Conservation (phyloP, 306 rosid genomes). For the Gillenia trifoliata region DNA sequence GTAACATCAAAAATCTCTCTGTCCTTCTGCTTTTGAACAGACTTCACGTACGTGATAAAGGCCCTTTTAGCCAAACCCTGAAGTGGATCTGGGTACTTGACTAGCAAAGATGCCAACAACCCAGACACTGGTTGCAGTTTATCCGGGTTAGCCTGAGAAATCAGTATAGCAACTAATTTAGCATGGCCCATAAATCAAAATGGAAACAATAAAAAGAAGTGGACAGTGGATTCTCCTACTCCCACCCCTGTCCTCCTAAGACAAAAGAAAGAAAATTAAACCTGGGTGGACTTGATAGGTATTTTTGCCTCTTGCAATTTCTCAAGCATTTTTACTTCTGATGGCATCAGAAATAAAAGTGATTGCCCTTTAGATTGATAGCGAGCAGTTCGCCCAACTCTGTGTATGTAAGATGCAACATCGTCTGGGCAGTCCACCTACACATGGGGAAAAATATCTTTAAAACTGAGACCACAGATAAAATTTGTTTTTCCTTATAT, state of each 20-base stretch:
- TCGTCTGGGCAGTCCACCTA: conserved; percentile 93
- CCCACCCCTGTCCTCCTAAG: background rate
- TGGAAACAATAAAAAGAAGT: background rate
- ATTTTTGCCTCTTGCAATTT: conserved; percentile 64
- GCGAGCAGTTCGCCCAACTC: conserved; percentile 98
- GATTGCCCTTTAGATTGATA: conserved; percentile 72
- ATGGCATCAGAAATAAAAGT: conserved; percentile 71
- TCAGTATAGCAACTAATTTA: conserved; percentile 20
- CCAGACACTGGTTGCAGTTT: conserved; percentile 67
- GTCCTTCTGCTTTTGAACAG: conserved; percentile 69
- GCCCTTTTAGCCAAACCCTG: conserved; percentile 75
- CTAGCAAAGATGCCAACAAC: conserved; percentile 67
- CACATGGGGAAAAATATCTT: conserved; percentile 6
- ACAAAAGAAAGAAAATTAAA: conserved; percentile 2
- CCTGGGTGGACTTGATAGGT: conserved; percentile 70
- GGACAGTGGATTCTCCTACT: background rate
- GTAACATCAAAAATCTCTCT: conserved; percentile 77
- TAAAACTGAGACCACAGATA: background rate
- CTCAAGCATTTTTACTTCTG: conserved; percentile 77
- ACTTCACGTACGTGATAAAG: conserved; percentile 63
- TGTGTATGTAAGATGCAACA: conserved; percentile 81
- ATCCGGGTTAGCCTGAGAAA: conserved; percentile 60
- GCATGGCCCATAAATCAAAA: background rate
- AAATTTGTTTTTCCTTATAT: background rate
- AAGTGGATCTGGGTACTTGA: conserved; percentile 60